These are phyloP conservation scores for Pythium chondricola DNA, from an alignment of 352 stramenopile species.

Conservation along the genomic window DNA sequence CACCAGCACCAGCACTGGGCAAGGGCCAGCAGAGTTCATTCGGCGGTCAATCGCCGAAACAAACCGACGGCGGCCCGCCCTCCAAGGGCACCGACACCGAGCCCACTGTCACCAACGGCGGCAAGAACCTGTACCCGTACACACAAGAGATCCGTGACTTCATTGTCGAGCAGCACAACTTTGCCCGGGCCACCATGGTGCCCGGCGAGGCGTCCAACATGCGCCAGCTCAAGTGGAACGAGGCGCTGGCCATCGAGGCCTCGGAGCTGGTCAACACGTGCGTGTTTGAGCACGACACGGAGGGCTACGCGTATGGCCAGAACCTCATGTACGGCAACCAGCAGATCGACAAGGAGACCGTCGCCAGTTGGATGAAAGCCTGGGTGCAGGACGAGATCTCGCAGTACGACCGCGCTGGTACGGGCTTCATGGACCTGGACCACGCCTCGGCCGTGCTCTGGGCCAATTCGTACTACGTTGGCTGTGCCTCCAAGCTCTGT, in stretches of 20 bases:
- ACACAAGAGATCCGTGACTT: conserved; percentile 23
- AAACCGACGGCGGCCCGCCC: background rate
- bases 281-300: conserved; percentile 31
- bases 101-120: conserved; percentile 24
- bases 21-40: background rate
- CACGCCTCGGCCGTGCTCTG: conserved; percentile 34
- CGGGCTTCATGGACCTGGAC: conserved; percentile 29
- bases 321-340: conserved; percentile 32
- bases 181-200: conserved; percentile 20
- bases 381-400: conserved; percentile 34
- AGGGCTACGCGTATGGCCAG: conserved; percentile 32
- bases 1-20: too few species aligned
- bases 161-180: conserved; percentile 32
- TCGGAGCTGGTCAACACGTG: conserved; percentile 31
- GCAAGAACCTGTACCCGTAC: conserved; percentile 30
- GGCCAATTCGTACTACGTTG: conserved; percentile 31
- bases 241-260: conserved; percentile 31
- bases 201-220: conserved; percentile 29
- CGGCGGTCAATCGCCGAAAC: conserved; percentile 1
- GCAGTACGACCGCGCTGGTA: conserved; percentile 16
- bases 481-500: conserved; percentile 32
- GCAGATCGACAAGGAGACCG: conserved; percentile 16
- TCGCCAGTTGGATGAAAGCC: conserved; percentile 25
- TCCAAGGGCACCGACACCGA: conserved; percentile 5
- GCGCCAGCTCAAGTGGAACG: conserved; percentile 29